Conservation (phyloP, 2,329 filamentous ascomycete genomes). For the Aspergillus ochraceoroseus region DNA sequence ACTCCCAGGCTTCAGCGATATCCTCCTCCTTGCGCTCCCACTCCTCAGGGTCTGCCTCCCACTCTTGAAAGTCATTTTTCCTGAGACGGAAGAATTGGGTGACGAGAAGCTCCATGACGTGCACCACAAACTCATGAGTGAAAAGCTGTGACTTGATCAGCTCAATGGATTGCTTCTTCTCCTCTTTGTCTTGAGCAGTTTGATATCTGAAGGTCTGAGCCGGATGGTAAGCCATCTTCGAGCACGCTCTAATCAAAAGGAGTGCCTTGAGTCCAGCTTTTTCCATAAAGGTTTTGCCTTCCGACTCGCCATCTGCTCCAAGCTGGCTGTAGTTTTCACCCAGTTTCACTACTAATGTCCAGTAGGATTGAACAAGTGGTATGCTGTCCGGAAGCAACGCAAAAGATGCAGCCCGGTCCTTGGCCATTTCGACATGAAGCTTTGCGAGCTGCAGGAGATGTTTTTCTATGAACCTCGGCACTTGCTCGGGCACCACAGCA, state of each 20-base stretch:
- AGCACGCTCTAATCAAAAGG: slow-evolving; percentile 72
- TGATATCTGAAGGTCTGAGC: slow-evolving; percentile 79
- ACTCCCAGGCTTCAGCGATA: slow-evolving; percentile 81
- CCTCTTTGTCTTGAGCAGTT: slow-evolving; percentile 66
- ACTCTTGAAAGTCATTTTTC: slow-evolving; percentile 76
- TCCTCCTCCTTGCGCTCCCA: slow-evolving; percentile 91
- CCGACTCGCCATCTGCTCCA: slow-evolving; percentile 44
- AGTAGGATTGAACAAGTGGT: slow-evolving; percentile 74
- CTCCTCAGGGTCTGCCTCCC: slow-evolving; percentile 91
- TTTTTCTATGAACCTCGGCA: slow-evolving; percentile 66
- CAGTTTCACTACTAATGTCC: slow-evolving; percentile 72
- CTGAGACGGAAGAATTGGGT: slow-evolving; percentile 85
- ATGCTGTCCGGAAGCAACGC: slow-evolving; percentile 74
- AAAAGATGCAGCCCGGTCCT: slow-evolving; percentile 74
- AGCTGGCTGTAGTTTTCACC: slow-evolving; percentile 60
- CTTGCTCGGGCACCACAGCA: slow-evolving; percentile 49
- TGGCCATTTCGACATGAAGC: slow-evolving; percentile 81
- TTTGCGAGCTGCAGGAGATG: slow-evolving; percentile 89
- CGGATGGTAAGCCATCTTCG: slow-evolving; percentile 79
- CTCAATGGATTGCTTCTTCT: slow-evolving; percentile 65
- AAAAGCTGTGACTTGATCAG: slow-evolving; percentile 70
- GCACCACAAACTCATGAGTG: slow-evolving; percentile 67
- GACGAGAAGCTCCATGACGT: slow-evolving; percentile 79
- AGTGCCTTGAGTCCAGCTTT: slow-evolving; percentile 78
- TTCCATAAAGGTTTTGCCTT: slow-evolving; percentile 60